Base-by-base conservation (phyloP, 2,329 filamentous ascomycete genomes). In the Penicillium digitatum region DNA sequence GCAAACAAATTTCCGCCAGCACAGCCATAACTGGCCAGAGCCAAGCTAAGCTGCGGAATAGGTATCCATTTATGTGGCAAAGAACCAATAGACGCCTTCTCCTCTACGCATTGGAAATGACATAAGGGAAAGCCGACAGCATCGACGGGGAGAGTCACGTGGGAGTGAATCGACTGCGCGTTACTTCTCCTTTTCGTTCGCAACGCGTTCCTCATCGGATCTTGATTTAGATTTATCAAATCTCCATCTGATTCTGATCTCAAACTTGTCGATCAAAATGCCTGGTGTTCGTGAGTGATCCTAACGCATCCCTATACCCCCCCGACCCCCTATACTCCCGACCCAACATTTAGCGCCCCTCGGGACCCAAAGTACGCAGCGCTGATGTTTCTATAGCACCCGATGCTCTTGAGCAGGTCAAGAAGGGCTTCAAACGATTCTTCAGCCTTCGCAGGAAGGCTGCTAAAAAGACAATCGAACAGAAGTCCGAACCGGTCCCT, bases 211-310 rank as follows among this genome's bases (percentile, higher is more conserved):
- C 18, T 43, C 26, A 24, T 32, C 24, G 24, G n/a, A 3, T n/a
- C n/a, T 42, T 22, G 9, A 32, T 24, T 50, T 26, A 12, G 20
- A 50, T 50, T n/a, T 42, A 49, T 32, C 29, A 50, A 18, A 18
- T 6, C 4, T 12, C 20, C 3, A 2, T 18, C 10, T 34, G 10
- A n/a, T 8, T 24, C 27, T 8, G 16, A 26, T 26, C 27, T 32
- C 20, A 34, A 49, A 18, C 9, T n/a, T 24, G 16, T 18, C 12
- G 14, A 26, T 39, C 34, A 51, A 51, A n/a, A 55, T 55, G 52
- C 52, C 52, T 51, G 52, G 52, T 51, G 52, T 55, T 51, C 52
- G 52, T 55, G 16, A 55, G 52, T 55, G 32, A 24, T 10, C 22
- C 20, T 24, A 24, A 3, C 26, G 3, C 9, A 37, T 35, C 34